Evolutionary conservation across 106 monocot genomes (phyloP).

Genomic region (Dioscorea dumetorum): DNA sequence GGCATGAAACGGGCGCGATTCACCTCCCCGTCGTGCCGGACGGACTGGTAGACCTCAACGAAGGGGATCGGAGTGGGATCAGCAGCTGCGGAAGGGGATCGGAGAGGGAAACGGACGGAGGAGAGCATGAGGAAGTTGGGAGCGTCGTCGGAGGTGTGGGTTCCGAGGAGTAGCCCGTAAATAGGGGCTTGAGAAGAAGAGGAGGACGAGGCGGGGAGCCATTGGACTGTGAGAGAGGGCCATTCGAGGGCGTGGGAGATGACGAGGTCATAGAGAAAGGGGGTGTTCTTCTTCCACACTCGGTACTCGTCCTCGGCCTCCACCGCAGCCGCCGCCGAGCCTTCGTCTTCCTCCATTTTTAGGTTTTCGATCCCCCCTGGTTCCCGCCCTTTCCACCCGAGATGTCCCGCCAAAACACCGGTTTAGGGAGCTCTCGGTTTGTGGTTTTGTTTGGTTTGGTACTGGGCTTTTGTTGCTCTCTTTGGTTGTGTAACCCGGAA

Average conservation of each 20-base stretch:
- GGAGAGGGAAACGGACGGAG: slow-evolving; percentile 34
- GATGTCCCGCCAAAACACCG: slow-evolving; percentile 17
- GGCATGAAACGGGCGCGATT: slow-evolving; percentile 94
- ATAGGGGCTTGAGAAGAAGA: background rate
- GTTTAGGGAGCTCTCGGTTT: too few relatives aligned
- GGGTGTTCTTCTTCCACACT: slow-evolving; percentile 93
- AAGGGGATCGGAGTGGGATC: slow-evolving; percentile 21
- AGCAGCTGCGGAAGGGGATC: background rate
- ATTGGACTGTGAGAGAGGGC: slow-evolving; percentile 85
- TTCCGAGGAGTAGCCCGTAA: slow-evolving; percentile 55
- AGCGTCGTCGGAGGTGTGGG: slow-evolving; percentile 74
- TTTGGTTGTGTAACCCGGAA: too few relatives aligned
- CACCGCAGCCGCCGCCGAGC: slow-evolving; percentile 4
- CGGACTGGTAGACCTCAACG: slow-evolving; percentile 32
- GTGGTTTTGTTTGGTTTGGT: too few relatives aligned
- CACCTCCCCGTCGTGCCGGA: slow-evolving; percentile 73
- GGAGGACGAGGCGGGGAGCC: slow-evolving; percentile 44
- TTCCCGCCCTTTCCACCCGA: background rate
- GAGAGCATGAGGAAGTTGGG: slow-evolving; percentile 75
- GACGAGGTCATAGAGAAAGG: slow-evolving; percentile 87
- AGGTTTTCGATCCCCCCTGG: too few relatives aligned
- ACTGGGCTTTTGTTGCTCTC: too few relatives aligned
- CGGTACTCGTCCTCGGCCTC: slow-evolving; percentile 44
- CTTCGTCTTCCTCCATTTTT: slow-evolving; percentile 8
- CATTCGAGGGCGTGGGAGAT: slow-evolving; percentile 80